Evolutionary conservation across 306 rosid genomes (phyloP), one percentile per base, ranked within the genome.

Genomic region (Geum urbanum): DNA sequence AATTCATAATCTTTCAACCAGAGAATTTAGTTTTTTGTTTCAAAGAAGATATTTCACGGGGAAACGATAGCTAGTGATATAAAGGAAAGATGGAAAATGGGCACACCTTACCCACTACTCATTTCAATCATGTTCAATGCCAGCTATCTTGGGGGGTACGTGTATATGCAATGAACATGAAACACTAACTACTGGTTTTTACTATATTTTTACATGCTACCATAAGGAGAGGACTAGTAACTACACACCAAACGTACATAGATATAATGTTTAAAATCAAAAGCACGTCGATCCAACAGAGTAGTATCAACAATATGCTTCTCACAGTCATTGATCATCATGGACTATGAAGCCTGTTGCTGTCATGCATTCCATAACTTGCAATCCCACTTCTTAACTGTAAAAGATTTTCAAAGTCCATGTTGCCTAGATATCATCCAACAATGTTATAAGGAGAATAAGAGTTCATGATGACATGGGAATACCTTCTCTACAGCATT

Each of bases 351-450:
- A 77, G 24, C 37, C 40, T 74, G 54, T 75, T 74, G 69, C 62
- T 39, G 45, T 67, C 19, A 55, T 16, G 68, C 39, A 59, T 75
- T 41, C 74, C 86, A 54, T 82, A 81, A 19, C 61, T 77, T 73
- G 63, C 57, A 81, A 76, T 79, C 71, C 83, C 78, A 77, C 79
- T 76, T 78, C 76, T 83, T 56, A 88, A 35, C 88, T 85, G 88
- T 54, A 61, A 75, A 44, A 59, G 14, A 59, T 65, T 73, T 39
- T 27, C 63, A 62, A 9, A 13, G 19, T 46, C 9, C 43, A 32
- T 49, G 2, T 9, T 40, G 9, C 19, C 12, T 19, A 46, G 35
- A 66, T 4, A 58, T 39, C 35, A 24, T 55, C 22, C 5, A 74
- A 51, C 45, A 74, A 18, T 63, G 53, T 14, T 60, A 70, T 9